Percentiles rank a stretch among this genome's conserved stretches.
These are phyloP conservation scores for Gracilaria caudata DNA, from an alignment of 23 red algal genomes.

Conservation along the genomic window DNA sequence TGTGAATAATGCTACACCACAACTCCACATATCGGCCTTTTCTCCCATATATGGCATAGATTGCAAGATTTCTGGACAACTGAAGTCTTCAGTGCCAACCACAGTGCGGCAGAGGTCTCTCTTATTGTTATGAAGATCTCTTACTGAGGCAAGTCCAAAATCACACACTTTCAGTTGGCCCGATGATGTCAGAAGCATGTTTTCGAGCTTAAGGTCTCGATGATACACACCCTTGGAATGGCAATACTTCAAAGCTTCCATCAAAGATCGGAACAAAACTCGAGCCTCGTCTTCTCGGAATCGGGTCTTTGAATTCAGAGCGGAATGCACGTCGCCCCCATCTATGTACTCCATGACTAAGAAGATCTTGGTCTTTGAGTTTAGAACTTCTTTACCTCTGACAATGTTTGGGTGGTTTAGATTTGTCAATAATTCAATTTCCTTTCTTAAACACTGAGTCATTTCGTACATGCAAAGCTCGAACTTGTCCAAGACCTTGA, in stretches of 20 bases:
- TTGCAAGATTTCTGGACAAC: conserved; percentile 70
- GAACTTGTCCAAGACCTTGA: conserved; percentile 79
- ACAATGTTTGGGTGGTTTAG: conserved; percentile 76
- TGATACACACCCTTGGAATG: conserved; percentile 65
- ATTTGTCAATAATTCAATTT: conserved; percentile 63
- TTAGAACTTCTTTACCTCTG: conserved; percentile 45
- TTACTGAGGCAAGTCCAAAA: conserved; percentile 83
- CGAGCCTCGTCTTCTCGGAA: conserved; percentile 37
- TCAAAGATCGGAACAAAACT: conserved; percentile 40
- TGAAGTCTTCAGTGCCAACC: conserved; percentile 73
- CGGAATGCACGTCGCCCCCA: conserved; percentile 52
- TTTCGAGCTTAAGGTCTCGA: conserved; percentile 76
- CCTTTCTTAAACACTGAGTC: conserved; percentile 50
- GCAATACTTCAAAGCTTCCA: conserved; percentile 66
- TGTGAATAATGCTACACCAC: conserved; percentile 69
- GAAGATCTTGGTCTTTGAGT: conserved; percentile 49
- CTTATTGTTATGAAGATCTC: conserved; percentile 16
- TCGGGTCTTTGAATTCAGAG: not conserved
- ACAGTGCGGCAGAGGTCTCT: conserved; percentile 43
- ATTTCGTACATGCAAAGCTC: conserved; percentile 66
- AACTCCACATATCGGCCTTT: conserved; percentile 83
- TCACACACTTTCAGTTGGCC: conserved; percentile 86
- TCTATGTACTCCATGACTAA: conserved; percentile 76
- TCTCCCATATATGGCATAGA: conserved; percentile 69
- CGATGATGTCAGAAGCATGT: conserved; percentile 65